Conservation (phyloP, 2,329 filamentous ascomycete species). For the Microdochium trichocladiopsis region DNA sequence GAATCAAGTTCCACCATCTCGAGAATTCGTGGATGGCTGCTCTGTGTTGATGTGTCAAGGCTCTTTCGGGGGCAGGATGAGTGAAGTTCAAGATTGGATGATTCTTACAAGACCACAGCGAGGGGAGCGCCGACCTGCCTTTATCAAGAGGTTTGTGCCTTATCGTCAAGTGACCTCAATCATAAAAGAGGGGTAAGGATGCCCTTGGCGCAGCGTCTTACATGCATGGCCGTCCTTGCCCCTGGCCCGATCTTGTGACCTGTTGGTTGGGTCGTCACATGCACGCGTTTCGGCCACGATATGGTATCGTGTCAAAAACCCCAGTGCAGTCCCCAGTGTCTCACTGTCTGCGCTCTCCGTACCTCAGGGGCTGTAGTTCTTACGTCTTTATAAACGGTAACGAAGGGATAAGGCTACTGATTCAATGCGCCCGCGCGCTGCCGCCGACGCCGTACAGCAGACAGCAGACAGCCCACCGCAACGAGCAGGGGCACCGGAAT, state of each 20-base stretch:
- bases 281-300: too few species aligned
- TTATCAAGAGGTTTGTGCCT: not conserved
- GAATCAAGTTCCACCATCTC: conserved; percentile 6
- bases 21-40: not conserved
- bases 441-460: too few species aligned
- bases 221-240: too few species aligned
- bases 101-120: not conserved
- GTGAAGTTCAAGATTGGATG: not conserved
- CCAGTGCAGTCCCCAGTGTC: too few species aligned
- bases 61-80: not conserved
- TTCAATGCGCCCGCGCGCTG: too few species aligned
- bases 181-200: not conserved
- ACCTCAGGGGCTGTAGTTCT: not conserved
- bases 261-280: not conserved
- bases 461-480: too few species aligned
- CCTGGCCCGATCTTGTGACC: not conserved
- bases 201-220: too few species aligned
- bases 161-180: not conserved
- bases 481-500: too few species aligned
- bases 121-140: not conserved
- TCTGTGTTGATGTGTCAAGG: not conserved
- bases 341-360: not conserved
- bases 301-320: too few species aligned
- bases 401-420: too few species aligned
- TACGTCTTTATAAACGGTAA: too few species aligned